Evolutionary conservation across 2,329 filamentous ascomycete genomes (phyloP).

Genomic region (Orbilia brochopaga): DNA sequence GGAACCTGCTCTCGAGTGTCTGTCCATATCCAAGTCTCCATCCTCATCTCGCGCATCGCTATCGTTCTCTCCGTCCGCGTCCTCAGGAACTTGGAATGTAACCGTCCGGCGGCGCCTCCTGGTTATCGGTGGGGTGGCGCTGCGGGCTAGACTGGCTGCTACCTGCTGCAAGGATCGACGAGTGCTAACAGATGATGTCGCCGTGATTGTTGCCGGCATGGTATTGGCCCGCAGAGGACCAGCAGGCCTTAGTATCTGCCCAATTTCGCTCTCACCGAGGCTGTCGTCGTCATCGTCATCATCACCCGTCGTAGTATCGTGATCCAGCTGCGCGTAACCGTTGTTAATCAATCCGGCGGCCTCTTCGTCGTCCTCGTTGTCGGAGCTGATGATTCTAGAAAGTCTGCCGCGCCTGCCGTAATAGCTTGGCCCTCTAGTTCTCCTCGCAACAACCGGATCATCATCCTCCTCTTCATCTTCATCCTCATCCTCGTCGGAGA

Average conservation of each 20-base stretch:
- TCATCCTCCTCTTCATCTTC: constrained; percentile 53
- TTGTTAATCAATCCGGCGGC: constrained; percentile 34
- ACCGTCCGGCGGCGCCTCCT: constrained; percentile 43
- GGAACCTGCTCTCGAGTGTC: constrained; percentile 51
- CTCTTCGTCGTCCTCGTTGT: constrained; percentile 54
- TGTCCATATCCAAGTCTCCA: constrained; percentile 51
- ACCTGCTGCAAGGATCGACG: constrained; percentile 23
- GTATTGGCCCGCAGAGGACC: constrained; percentile 40
- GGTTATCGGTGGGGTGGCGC: constrained; percentile 29
- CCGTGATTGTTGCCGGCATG: constrained; percentile 30
- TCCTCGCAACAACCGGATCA: constrained; percentile 51
- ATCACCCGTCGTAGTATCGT: constrained; percentile 53
- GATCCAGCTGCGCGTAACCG: constrained; percentile 53
- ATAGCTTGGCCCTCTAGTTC: constrained; percentile 39
- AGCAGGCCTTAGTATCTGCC: constrained; percentile 29
- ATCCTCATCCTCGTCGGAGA: constrained; percentile 51
- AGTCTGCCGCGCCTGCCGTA: constrained; percentile 32
- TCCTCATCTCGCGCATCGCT: constrained; percentile 46
- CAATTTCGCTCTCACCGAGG: constrained; percentile 35
- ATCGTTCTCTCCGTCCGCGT: constrained; percentile 48
- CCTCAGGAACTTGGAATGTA: constrained; percentile 47
- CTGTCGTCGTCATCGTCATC: constrained; percentile 53
- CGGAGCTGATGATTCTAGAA: constrained; percentile 51
- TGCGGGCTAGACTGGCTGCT: constrained; percentile 12
- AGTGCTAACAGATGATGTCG: neutral